Evolutionary conservation across 345 rosid genomes (phyloP), one percentile per base, ranked within the genome.

Genomic region (Hibiscus tridactylites): DNA sequence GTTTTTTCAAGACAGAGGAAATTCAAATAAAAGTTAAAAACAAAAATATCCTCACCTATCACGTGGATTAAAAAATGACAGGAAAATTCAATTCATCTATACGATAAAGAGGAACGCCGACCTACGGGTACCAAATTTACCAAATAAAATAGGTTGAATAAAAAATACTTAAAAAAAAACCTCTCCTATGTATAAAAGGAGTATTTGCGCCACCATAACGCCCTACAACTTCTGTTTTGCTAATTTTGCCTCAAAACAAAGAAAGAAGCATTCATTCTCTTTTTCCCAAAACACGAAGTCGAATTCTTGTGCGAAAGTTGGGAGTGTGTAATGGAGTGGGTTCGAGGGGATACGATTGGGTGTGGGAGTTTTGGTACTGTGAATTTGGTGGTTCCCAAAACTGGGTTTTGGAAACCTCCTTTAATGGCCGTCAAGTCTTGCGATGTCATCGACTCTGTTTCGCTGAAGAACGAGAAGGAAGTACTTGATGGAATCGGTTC

Each of bases 371-470:
- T 90, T 70, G 87, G 89, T 17, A 81, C 85, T 8, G 88, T 92
- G 15, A 82, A 79, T 79, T 71, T 92, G 19, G 96, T 88, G 3
- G 75, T 71, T 12, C 71, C 83, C 59, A 65, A 15, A 4, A 75
- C 62, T 2, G 52, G 46, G 6, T 68, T 79, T 63, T 65, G n/a
- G 59, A 70, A 71, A 49, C 88, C 87, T 1, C 77, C 84, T 1
- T 0, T 75, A 1, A 81, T 92, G 84, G 98, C 91, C 0, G 95
- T 90, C 33, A 92, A 92, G 80, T 89, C 97, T 5, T 81, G 85
- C 5, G 80, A 81, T 15, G 66, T 78, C 24, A 61, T 64, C 50
- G 74, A 71, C 3, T 78, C 88, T 7, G 67, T 29, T 33, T 80
- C 85, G 0, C 84, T 92, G 19, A 74, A 58, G 73, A 85, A 85